These are phyloP conservation scores for Coemansia erecta DNA, from an alignment of 192 early-diverging fungal genomes.

Conservation along the genomic window DNA sequence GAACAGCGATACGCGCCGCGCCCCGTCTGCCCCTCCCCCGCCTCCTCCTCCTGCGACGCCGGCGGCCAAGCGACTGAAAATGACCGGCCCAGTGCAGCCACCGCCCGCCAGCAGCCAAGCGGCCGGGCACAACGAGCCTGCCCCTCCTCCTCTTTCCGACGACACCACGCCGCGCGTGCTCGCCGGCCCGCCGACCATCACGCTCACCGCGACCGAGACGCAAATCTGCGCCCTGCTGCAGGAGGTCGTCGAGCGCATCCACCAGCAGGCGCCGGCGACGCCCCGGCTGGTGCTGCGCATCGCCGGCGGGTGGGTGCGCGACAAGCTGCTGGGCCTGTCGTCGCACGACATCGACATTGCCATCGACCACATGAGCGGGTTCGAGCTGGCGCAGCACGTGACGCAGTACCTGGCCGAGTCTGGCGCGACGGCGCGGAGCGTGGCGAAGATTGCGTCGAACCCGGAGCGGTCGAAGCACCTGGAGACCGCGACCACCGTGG, in stretches of 20 bases:
- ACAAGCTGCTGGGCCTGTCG: constrained; percentile 90
- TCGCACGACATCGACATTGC: constrained; percentile 95
- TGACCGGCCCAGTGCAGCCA: no score
- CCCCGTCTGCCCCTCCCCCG: no score
- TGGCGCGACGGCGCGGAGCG: constrained; percentile 16
- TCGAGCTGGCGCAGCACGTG: constrained; percentile 78
- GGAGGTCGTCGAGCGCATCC: constrained; percentile 58
- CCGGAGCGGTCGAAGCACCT: constrained; percentile 97
- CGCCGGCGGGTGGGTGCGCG: constrained; percentile 98
- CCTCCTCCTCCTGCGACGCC: no score
- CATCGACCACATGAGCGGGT: constrained; percentile 90
- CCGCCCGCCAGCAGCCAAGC: no score
- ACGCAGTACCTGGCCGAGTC: constrained; percentile 59
- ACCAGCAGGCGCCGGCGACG: constrained; percentile 44
- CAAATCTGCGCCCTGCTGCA: constrained; percentile 69
- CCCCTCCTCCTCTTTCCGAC: no score
- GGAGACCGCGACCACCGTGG: constrained; percentile 89
- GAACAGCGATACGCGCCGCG: no score
- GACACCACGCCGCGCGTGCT: not conserved
- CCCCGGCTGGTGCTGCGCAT: constrained; percentile 73
- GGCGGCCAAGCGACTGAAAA: no score
- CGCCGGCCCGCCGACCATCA: constrained; percentile 17
- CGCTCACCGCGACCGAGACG: constrained; percentile 60
- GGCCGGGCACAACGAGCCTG: no score
- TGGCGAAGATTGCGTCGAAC: constrained; percentile 87